Conservation (phyloP, 371 early-diverging fungal genomes). For the Mucor indicus region DNA sequence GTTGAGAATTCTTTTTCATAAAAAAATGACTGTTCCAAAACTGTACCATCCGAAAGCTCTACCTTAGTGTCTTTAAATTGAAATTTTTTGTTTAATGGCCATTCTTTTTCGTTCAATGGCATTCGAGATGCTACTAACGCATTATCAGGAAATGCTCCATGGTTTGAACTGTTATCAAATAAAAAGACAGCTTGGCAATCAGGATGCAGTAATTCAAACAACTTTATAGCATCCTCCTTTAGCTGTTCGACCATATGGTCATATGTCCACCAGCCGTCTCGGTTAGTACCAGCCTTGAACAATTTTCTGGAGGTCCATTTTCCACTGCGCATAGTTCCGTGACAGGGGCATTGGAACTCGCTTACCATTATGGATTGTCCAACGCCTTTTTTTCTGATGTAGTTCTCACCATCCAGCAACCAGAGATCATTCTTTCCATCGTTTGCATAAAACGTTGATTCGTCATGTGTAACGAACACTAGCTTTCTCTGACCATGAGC, state of each 20-base stretch:
- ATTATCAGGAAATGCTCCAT: constrained; percentile 1
- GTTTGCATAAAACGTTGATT: constrained; percentile 7
- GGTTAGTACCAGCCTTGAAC: background rate
- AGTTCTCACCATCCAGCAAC: background rate
- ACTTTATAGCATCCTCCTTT: background rate
- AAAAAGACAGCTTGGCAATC: background rate
- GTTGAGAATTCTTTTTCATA: no score
- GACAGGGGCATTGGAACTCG: constrained; percentile 5
- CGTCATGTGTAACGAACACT: constrained; percentile 8
- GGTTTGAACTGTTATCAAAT: constrained; percentile 7
- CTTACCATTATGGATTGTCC: constrained; percentile 5
- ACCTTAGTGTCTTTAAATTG: no score
- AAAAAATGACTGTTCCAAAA: no score
- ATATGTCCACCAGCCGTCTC: constrained; percentile 1
- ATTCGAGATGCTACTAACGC: background rate
- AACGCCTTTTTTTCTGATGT: constrained; percentile 4
- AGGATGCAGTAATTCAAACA: constrained; percentile 4
- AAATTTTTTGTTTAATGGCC: no score
- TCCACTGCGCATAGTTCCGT: constrained; percentile 5
- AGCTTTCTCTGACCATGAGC: background rate
- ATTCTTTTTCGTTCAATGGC: no score
- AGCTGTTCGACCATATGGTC: background rate
- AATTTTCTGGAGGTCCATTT: background rate
- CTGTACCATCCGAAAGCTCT: no score
- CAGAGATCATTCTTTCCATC: background rate